Percentiles rank a stretch among this genome's conserved stretches.
Conservation (phyloP, 1,139 yeast genomes). For the Saccharomyces hybrid region DNA sequence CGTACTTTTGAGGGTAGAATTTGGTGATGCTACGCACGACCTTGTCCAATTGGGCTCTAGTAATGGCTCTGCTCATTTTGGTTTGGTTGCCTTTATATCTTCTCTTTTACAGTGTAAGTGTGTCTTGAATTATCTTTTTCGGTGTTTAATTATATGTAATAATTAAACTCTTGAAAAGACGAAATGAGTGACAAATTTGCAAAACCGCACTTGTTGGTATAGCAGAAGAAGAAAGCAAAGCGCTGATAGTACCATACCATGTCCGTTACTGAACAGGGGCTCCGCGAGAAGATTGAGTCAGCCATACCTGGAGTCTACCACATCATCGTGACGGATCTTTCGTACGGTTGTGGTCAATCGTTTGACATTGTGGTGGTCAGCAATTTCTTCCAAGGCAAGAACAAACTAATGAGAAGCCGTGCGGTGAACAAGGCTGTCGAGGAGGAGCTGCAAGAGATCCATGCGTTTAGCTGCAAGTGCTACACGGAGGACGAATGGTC, state of each 20-base stretch:
- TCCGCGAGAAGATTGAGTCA: slow-evolving; percentile 21
- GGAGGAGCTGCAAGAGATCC: slow-evolving; percentile 77
- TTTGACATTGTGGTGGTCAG: slow-evolving; percentile 83
- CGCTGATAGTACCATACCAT: not conserved
- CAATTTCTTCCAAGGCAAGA: slow-evolving; percentile 67
- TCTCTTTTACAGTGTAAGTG: too few relatives aligned
- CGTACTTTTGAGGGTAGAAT: slow-evolving; percentile 63
- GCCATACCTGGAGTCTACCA: slow-evolving; percentile 28
- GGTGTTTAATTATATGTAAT: too few relatives aligned
- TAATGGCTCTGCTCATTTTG: slow-evolving; percentile 20
- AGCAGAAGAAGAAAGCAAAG: not conserved
- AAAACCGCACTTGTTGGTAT: not conserved
- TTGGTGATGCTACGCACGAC: slow-evolving; percentile 55
- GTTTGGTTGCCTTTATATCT: too few relatives aligned
- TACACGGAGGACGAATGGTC: slow-evolving; percentile 70
- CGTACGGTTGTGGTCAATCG: slow-evolving; percentile 81
- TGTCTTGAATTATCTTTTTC: too few relatives aligned
- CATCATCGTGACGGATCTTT: slow-evolving; percentile 38
- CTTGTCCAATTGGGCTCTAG: slow-evolving; percentile 36
- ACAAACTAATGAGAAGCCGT: slow-evolving; percentile 79
- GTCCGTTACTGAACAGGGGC: slow-evolving; percentile 16
- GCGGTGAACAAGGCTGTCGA: slow-evolving; percentile 71
- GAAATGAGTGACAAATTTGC: not conserved
- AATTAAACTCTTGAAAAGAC: not conserved
- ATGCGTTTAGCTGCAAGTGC: slow-evolving; percentile 92